These are phyloP conservation scores for Debaryomycetaceae sp. DNA, from an alignment of 1,139 yeast genomes.

Conservation along the genomic window DNA sequence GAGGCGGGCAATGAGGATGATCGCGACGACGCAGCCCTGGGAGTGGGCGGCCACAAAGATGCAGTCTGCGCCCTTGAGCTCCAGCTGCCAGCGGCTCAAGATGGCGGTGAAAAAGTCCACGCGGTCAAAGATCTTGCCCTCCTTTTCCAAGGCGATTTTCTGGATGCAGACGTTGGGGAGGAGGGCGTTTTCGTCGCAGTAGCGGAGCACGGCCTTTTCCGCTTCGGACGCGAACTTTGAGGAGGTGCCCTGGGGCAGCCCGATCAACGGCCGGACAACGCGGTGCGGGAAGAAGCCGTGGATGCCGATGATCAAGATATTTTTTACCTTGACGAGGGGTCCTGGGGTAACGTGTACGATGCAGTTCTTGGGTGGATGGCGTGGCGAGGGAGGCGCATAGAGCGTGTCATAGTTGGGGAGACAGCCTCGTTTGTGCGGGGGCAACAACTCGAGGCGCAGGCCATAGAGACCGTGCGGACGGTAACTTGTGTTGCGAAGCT, in stretches of 20 bases:
- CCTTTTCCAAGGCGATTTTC: slow-evolving; percentile 86
- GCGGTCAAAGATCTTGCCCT: slow-evolving; percentile 79
- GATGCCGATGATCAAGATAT: slow-evolving; percentile 76
- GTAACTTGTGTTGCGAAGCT: not conserved
- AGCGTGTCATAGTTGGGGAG: slow-evolving; percentile 28
- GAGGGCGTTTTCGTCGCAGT: slow-evolving; percentile 52
- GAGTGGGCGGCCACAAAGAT: slow-evolving; percentile 88
- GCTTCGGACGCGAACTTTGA: slow-evolving; percentile 80
- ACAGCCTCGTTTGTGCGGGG: slow-evolving; percentile 30
- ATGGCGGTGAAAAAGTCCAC: slow-evolving; percentile 72
- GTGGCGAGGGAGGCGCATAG: slow-evolving; percentile 5
- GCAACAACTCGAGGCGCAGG: slow-evolving; percentile 26
- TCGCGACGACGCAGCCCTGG: slow-evolving; percentile 90
- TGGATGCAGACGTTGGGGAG: slow-evolving; percentile 52
- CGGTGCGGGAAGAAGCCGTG: slow-evolving; percentile 92
- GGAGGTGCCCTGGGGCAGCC: slow-evolving; percentile 92
- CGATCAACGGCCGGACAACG: slow-evolving; percentile 75
- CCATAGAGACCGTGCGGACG: slow-evolving; percentile 31
- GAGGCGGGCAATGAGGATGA: slow-evolving; percentile 62
- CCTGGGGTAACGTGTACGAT: slow-evolving; percentile 21
- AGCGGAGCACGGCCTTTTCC: slow-evolving; percentile 60
- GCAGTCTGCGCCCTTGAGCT: slow-evolving; percentile 68
- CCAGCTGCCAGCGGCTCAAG: slow-evolving; percentile 59
- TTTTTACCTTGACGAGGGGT: slow-evolving; percentile 26
- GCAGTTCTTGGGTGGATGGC: slow-evolving; percentile 12